Percentiles rank a stretch among this genome's conserved stretches.
phyloP scores from a whole-genome alignment of 108 stramenopile genomes.

The Pseudonitzschia delicatissima region DNA sequence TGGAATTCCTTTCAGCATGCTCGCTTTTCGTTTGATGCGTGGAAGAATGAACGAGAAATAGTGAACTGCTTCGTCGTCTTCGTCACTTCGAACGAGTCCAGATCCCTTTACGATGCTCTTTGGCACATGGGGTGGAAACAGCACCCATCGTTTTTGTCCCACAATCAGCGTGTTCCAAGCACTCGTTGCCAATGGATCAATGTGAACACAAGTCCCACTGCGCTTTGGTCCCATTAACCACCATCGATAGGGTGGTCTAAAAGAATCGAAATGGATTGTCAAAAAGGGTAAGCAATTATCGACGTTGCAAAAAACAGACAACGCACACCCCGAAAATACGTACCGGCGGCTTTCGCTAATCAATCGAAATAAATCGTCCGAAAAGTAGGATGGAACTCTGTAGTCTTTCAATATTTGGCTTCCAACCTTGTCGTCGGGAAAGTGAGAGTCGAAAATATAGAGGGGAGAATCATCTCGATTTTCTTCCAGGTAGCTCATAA shows the following conservation, averaged over 20 bases:
- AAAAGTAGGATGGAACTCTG: slow-evolving; percentile 87
- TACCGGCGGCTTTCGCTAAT: slow-evolving; percentile 84
- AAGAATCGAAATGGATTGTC: too few relatives aligned
- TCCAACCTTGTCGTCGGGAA: slow-evolving; percentile 78
- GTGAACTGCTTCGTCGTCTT: slow-evolving; percentile 99
- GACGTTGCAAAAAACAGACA: background rate
- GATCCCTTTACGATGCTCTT: slow-evolving; percentile 87
- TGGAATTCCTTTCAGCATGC: slow-evolving; percentile 27
- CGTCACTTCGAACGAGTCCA: slow-evolving; percentile 57
- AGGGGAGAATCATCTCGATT: slow-evolving; percentile 95
- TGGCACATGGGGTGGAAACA: slow-evolving; percentile 92
- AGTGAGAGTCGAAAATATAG: slow-evolving; percentile 95
- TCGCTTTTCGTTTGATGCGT: slow-evolving; percentile 80
- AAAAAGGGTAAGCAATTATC: background rate
- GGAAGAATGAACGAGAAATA: slow-evolving; percentile 93
- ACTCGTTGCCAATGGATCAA: slow-evolving; percentile 94
- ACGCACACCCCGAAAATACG: background rate
- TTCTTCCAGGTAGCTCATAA: slow-evolving; percentile 73
- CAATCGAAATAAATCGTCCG: slow-evolving; percentile 90
- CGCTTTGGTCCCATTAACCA: slow-evolving; percentile 91
- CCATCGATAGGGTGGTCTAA: slow-evolving; percentile 97
- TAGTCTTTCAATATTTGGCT: slow-evolving; percentile 67
- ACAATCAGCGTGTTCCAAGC: slow-evolving; percentile 97
- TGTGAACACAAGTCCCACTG: slow-evolving; percentile 91
- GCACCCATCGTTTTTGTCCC: slow-evolving; percentile 96